Conservation (phyloP, 2,329 filamentous ascomycete species). For the Penicillium polonicum region DNA sequence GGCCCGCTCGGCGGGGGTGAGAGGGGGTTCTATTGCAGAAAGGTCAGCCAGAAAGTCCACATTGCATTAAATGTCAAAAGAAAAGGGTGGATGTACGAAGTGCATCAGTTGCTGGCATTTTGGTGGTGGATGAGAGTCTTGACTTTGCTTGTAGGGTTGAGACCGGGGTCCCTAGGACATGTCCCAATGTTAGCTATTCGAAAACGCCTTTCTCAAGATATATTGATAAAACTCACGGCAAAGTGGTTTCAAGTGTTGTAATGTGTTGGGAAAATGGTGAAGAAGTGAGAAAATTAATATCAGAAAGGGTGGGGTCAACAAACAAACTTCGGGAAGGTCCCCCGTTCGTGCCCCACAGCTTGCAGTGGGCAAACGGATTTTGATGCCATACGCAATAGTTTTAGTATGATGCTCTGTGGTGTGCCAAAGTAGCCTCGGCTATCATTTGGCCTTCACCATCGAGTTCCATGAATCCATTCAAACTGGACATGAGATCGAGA, state of each 20-base stretch:
- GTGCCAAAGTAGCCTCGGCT: no score
- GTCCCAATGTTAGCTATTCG: neutral
- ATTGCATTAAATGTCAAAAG: neutral
- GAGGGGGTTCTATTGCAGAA: neutral
- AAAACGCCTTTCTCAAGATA: neutral
- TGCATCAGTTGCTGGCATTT: neutral
- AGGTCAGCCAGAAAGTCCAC: neutral
- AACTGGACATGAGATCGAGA: neutral
- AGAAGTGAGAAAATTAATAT: neutral
- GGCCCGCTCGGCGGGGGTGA: neutral
- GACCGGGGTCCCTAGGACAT: neutral
- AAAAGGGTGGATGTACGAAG: neutral
- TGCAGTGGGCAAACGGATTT: neutral
- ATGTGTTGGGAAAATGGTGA: neutral
- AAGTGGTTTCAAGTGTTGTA: neutral
- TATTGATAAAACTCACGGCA: neutral
- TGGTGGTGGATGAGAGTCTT: neutral
- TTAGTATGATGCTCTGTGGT: no score
- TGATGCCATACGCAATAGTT: neutral
- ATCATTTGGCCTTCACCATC: neutral
- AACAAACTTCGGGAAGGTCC: neutral
- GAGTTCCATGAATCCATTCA: neutral
- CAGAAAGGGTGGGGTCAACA: neutral
- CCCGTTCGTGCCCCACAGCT: no score
- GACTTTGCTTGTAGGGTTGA: neutral